These are phyloP conservation scores for Solanum medicagineum DNA, from an alignment of 257 asterid species.

Conservation along the genomic window DNA sequence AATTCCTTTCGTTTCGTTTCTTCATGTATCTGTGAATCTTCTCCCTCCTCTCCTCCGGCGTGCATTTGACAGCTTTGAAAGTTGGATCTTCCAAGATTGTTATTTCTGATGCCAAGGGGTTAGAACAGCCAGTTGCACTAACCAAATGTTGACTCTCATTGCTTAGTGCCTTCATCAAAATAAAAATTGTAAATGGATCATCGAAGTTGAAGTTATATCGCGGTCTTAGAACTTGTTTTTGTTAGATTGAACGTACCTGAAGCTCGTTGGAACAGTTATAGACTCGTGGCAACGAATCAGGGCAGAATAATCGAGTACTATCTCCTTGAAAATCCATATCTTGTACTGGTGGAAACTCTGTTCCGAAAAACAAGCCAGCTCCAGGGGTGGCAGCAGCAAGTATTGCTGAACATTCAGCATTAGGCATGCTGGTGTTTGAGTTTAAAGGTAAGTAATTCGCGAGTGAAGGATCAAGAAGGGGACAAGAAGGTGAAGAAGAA, in stretches of 20 bases:
- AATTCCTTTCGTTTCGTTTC: conserved; percentile 85
- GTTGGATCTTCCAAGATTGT: conserved; percentile 63
- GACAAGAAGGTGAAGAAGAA: conserved; percentile 25
- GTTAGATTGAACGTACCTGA: conserved; percentile 32
- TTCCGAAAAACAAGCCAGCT: conserved; percentile 26
- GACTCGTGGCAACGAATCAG: conserved; percentile 39
- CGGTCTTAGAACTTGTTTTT: background rate
- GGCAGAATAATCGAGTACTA: conserved; percentile 39
- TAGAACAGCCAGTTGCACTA: conserved; percentile 33
- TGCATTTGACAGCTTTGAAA: conserved; percentile 59
- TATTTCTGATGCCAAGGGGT: conserved; percentile 60
- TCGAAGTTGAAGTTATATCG: no score
- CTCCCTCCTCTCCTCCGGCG: conserved; percentile 78
- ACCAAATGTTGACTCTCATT: conserved; percentile 55
- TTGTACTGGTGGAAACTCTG: conserved; percentile 33
- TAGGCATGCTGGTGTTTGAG: conserved; percentile 23
- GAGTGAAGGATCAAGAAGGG: conserved; percentile 33
- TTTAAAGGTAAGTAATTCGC: conserved; percentile 29
- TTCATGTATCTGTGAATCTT: conserved; percentile 75
- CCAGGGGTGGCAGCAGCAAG: conserved; percentile 9
- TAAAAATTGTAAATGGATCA: background rate
- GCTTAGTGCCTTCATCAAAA: conserved; percentile 34
- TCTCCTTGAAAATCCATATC: conserved; percentile 64
- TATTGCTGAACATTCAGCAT: conserved; percentile 35
- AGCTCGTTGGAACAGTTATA: conserved; percentile 50